Percentiles rank a stretch among this genome's conserved stretches.
Evolutionary conservation across 495 filamentous ascomycete genomes (phyloP).

Genomic region (Jackrogersella minutella): DNA sequence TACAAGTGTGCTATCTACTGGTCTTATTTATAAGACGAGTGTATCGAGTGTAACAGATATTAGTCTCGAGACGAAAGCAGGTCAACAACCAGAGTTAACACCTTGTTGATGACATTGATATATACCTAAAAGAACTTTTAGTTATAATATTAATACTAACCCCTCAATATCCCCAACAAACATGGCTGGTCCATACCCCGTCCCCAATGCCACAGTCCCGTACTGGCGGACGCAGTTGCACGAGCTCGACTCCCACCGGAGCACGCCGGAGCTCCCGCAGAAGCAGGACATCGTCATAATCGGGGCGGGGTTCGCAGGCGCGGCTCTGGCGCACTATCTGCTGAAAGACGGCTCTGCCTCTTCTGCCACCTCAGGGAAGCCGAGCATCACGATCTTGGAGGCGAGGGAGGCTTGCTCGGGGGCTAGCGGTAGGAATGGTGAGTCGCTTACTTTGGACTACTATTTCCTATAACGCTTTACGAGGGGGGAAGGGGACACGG

Average conservation of each 20-base stretch:
- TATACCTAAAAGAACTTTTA: no score
- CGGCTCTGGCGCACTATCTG: slow-evolving; percentile 42
- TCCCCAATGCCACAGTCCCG: slow-evolving; percentile 44
- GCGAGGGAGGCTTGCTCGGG: slow-evolving; percentile 76
- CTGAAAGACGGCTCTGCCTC: slow-evolving; percentile 40
- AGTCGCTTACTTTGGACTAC: slow-evolving; percentile 39
- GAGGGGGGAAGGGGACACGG: no score
- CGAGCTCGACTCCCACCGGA: slow-evolving; percentile 48
- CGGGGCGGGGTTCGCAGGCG: slow-evolving; percentile 48
- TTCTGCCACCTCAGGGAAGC: slow-evolving; percentile 13
- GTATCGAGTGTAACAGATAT: no score
- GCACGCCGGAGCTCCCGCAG: slow-evolving; percentile 44
- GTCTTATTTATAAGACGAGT: not conserved
- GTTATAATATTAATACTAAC: slow-evolving; percentile 19
- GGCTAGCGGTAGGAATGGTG: slow-evolving; percentile 69
- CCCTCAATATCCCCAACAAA: not conserved
- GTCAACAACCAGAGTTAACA: no score
- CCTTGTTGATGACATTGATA: no score
- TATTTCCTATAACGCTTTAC: no score
- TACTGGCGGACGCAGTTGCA: slow-evolving; percentile 53
- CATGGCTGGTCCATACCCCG: slow-evolving; percentile 39
- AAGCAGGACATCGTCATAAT: slow-evolving; percentile 50
- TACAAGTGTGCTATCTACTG: not conserved
- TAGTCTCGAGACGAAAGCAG: no score
- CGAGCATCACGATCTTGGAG: slow-evolving; percentile 70